Percentiles rank a stretch among this genome's conserved stretches.
phyloP scores from a whole-genome alignment of 2,329 filamentous ascomycete genomes.

The Rasamsonia emersonii region DNA sequence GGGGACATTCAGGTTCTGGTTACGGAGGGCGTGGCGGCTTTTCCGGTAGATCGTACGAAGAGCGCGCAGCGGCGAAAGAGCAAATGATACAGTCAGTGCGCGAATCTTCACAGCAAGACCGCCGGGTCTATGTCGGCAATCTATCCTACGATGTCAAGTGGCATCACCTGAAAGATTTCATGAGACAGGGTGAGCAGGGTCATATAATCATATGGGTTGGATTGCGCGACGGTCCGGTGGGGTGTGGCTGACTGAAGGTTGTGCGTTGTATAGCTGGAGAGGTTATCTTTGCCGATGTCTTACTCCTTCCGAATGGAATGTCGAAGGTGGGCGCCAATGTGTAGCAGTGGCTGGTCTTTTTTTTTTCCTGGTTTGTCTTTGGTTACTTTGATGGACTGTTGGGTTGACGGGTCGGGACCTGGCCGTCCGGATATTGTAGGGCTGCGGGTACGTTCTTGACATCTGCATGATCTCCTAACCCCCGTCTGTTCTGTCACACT shows the following conservation, averaged over 20 bases:
- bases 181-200: slow-evolving; percentile 81
- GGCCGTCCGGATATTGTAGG: slow-evolving; percentile 89
- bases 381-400: slow-evolving; percentile 69
- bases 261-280: slow-evolving; percentile 67
- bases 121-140: slow-evolving; percentile 98
- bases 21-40: slow-evolving; percentile 54
- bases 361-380: slow-evolving; percentile 51
- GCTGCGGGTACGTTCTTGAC: slow-evolving; percentile 81
- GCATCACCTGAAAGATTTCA: slow-evolving; percentile 99
- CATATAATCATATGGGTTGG: slow-evolving; percentile 14
- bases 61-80: slow-evolving; percentile 74
- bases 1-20: slow-evolving; percentile 58
- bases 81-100: slow-evolving; percentile 93
- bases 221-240: slow-evolving; percentile 10
- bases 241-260: slow-evolving; percentile 22
- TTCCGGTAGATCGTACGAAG: slow-evolving; percentile 68
- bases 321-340: slow-evolving; percentile 99
- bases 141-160: slow-evolving; percentile 99
- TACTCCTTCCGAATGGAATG: slow-evolving; percentile 99
- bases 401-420: slow-evolving; percentile 98
- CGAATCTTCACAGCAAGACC: slow-evolving; percentile 95
- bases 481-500: slow-evolving; percentile 3
- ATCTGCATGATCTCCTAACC: slow-evolving; percentile 1
- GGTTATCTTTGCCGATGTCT: slow-evolving; percentile 98
- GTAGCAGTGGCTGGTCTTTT: slow-evolving; percentile 71